Evolutionary conservation across 108 stramenopile species (phyloP).

Genomic region (Skeletonema grethae): DNA sequence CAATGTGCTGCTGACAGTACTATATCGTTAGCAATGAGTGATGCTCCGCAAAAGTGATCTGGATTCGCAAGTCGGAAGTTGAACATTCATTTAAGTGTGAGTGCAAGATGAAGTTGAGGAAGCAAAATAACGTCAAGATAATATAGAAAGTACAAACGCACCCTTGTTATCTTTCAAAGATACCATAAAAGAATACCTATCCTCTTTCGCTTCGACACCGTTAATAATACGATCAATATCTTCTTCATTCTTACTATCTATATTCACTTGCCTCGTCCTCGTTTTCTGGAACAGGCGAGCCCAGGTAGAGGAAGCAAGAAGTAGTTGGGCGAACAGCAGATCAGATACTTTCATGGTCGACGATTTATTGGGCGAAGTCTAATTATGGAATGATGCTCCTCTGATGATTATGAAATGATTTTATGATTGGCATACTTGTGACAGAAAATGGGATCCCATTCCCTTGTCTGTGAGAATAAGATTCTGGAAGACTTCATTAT

Average conservation of each 20-base stretch:
- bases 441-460: no score
- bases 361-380: no score
- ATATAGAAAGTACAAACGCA: no score
- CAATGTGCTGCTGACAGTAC: slow-evolving; percentile 44
- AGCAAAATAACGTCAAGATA: no score
- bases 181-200: slow-evolving; percentile 24
- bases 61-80: no score
- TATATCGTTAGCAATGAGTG: slow-evolving; percentile 26
- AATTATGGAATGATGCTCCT: no score
- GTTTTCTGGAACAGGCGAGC: not conserved
- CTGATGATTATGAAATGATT: no score
- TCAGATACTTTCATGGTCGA: slow-evolving; percentile 5
- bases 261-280: not conserved
- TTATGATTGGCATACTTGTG: no score
- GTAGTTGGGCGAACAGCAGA: not conserved
- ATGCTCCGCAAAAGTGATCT: slow-evolving; percentile 30
- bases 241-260: not conserved
- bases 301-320: not conserved
- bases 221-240: slow-evolving; percentile 33
- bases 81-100: no score
- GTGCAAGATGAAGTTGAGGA: no score
- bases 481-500: no score
- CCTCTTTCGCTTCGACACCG: slow-evolving; percentile 25
- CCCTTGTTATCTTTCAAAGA: slow-evolving; percentile 10
- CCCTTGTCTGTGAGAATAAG: no score